phyloP scores from a whole-genome alignment of 2,329 filamentous ascomycete genomes.

The Calonectria multiphialidica region DNA sequence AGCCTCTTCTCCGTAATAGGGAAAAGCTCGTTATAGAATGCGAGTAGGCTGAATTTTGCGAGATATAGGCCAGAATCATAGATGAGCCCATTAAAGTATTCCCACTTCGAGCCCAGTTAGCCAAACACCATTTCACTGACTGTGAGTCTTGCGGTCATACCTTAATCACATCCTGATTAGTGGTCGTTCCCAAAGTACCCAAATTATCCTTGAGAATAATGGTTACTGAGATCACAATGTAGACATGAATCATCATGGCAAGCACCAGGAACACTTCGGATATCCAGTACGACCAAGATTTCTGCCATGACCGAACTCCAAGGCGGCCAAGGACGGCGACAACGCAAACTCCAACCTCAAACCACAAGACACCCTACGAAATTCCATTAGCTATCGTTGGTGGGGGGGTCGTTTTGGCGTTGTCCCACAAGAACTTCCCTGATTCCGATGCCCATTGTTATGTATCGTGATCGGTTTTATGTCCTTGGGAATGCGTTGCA shows the following conservation, averaged over 20 bases:
- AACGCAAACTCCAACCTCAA: background rate
- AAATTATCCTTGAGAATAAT: background rate
- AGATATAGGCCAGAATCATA: background rate
- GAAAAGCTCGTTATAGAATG: constrained; percentile 1
- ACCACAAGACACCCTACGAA: background rate
- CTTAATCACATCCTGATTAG: background rate
- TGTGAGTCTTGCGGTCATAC: background rate
- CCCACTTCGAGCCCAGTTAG: background rate
- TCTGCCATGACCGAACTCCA: background rate
- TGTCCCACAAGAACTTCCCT: background rate
- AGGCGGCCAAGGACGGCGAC: background rate
- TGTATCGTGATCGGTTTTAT: background rate
- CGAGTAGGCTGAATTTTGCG: background rate
- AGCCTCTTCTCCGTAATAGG: background rate
- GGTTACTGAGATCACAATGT: background rate
- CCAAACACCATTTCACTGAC: background rate
- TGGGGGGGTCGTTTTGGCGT: too few species aligned
- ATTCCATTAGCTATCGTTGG: background rate
- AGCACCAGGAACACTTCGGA: background rate
- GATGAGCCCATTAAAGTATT: background rate
- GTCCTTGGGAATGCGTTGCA: background rate
- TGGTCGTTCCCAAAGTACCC: too few species aligned
- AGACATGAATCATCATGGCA: background rate
- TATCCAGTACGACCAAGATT: background rate
- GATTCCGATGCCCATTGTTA: background rate